Conservation (phyloP, 164 flowering plant genomes). For the Brasenia schreberi region DNA sequence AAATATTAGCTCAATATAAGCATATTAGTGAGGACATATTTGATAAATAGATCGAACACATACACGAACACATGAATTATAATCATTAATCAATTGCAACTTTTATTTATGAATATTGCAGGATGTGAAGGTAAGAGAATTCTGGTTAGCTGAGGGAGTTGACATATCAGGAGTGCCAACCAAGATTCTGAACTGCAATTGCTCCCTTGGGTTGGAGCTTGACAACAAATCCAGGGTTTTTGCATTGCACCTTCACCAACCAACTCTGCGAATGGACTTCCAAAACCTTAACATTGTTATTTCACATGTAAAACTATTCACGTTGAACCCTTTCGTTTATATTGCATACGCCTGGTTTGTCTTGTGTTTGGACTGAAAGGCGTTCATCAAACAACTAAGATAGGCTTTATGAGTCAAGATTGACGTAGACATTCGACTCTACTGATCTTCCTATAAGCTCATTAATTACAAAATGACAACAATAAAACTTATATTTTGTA, state of each 20-base stretch:
- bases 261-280: constrained; percentile 32
- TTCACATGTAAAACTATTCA: constrained; percentile 26
- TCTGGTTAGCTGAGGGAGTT: constrained; percentile 60
- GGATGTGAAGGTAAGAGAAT: constrained; percentile 35
- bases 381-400: too few relatives aligned
- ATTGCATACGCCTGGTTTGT: too few relatives aligned
- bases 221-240: constrained; percentile 67
- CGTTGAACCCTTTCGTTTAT: not conserved
- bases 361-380: too few relatives aligned
- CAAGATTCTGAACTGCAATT: constrained; percentile 50
- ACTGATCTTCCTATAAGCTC: too few relatives aligned
- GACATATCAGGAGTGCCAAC: constrained; percentile 60
- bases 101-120: constrained; percentile 9
- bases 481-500: too few relatives aligned
- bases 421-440: too few relatives aligned
- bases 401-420: too few relatives aligned
- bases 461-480: too few relatives aligned
- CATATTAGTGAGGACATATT: not conserved
- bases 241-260: constrained; percentile 52
- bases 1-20: too few relatives aligned
- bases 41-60: not conserved
- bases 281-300: constrained; percentile 32
- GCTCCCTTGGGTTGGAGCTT: constrained; percentile 28
- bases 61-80: too few relatives aligned
- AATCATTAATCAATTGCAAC: not conserved